Percentiles rank a stretch among this genome's conserved stretches.
Conservation (phyloP, 345 rosid genomes). For the Gossypioides kirkii region DNA sequence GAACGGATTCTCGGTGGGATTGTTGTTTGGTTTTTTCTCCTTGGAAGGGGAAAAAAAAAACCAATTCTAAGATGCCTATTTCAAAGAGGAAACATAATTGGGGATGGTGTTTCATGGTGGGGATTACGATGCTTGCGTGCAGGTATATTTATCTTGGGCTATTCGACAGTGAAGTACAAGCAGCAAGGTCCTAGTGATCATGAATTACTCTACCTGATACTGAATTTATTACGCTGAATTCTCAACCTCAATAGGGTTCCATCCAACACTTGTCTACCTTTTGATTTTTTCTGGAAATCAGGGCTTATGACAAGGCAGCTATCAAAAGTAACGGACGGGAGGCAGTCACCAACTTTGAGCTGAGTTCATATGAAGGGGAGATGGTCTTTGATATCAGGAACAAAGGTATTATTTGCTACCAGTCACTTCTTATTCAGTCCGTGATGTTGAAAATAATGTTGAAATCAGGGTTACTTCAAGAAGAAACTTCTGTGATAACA, state of each 20-base stretch:
- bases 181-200: slow-evolving; percentile 95
- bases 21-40: slow-evolving; percentile 17
- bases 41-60: slow-evolving; percentile 31
- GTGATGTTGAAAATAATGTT: not conserved
- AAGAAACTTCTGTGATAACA: slow-evolving; percentile 16
- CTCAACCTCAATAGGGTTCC: slow-evolving; percentile 37
- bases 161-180: slow-evolving; percentile 96
- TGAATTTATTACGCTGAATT: slow-evolving; percentile 45
- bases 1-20: slow-evolving; percentile 19
- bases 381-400: slow-evolving; percentile 27
- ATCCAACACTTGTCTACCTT: slow-evolving; percentile 51
- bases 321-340: slow-evolving; percentile 82
- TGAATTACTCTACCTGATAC: slow-evolving; percentile 45
- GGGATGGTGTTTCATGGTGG: slow-evolving; percentile 47
- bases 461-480: not conserved
- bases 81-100: slow-evolving; percentile 42
- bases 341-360: slow-evolving; percentile 90
- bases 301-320: slow-evolving; percentile 98
- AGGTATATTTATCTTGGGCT: slow-evolving; percentile 99
- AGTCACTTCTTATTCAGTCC: not conserved
- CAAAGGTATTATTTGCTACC: slow-evolving; percentile 40
- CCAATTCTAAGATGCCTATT: slow-evolving; percentile 29
- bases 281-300: slow-evolving; percentile 54
- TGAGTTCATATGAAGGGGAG: slow-evolving; percentile 58
- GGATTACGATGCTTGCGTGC: slow-evolving; percentile 84